Evolutionary conservation across 805 yeast species (phyloP).

Genomic region (Candida sithepensis): DNA sequence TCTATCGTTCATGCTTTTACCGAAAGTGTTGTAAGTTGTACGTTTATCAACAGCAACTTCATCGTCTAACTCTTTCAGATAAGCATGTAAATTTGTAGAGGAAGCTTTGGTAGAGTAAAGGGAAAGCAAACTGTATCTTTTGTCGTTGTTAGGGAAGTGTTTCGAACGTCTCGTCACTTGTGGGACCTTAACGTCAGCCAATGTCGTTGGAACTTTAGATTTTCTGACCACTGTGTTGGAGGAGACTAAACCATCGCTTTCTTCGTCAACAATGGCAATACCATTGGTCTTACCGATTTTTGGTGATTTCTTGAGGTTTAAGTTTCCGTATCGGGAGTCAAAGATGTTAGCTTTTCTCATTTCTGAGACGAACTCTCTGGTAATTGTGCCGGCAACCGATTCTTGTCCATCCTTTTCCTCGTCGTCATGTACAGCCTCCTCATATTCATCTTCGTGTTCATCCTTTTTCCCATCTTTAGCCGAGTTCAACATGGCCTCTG

Average conservation of each 20-base stretch:
- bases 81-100: slow-evolving; percentile 52
- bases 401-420: slow-evolving; percentile 5
- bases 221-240: slow-evolving; percentile 20
- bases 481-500: slow-evolving; percentile 31
- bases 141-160: slow-evolving; percentile 56
- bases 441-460: slow-evolving; percentile 31
- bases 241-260: slow-evolving; percentile 7
- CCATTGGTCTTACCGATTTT: slow-evolving; percentile 1
- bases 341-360: slow-evolving; percentile 41
- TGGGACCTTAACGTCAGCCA: slow-evolving; percentile 66
- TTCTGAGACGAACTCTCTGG: slow-evolving; percentile 42
- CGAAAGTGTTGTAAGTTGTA: background rate
- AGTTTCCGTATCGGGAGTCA: slow-evolving; percentile 35
- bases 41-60: slow-evolving; percentile 9
- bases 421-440: slow-evolving; percentile 32
- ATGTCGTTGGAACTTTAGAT: slow-evolving; percentile 40
- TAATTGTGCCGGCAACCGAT: slow-evolving; percentile 26
- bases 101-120: slow-evolving; percentile 67
- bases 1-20: slow-evolving; percentile 10
- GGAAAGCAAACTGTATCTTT: slow-evolving; percentile 68
- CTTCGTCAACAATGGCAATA: slow-evolving; percentile 10
- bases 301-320: background rate
- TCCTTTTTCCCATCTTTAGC: slow-evolving; percentile 23
- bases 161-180: slow-evolving; percentile 67
- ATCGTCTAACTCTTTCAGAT: slow-evolving; percentile 27